A percentile compares a stretch with the other conserved stretches of the same genome.
phyloP scores from a whole-genome alignment of 225 moss, liverwort and hornwort genomes.

The Ulota crispa region DNA sequence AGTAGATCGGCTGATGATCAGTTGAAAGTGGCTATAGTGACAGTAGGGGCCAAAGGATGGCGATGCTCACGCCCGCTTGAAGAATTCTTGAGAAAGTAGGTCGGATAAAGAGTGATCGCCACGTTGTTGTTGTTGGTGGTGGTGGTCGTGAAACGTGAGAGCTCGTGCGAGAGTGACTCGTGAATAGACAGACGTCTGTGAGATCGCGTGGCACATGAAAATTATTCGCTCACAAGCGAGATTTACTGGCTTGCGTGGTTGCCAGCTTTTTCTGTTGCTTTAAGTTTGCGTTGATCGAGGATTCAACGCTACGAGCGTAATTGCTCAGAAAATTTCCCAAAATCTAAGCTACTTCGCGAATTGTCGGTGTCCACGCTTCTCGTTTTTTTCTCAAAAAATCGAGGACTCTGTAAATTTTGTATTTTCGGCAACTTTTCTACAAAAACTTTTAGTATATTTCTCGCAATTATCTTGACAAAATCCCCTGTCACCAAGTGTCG shows the following conservation, averaged over 20 bases:
- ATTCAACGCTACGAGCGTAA: neutral
- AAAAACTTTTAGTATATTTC: neutral
- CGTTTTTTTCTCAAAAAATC: neutral
- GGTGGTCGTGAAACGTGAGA: neutral
- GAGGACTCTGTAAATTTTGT: neutral
- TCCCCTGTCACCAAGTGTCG: neutral
- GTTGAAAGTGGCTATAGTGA: neutral
- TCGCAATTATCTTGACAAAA: neutral
- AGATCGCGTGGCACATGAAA: too few relatives aligned
- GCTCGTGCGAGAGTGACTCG: constrained; percentile 10
- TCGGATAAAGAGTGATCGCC: neutral
- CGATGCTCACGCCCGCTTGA: neutral
- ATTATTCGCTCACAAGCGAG: neutral
- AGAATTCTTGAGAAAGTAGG: neutral
- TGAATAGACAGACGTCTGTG: neutral
- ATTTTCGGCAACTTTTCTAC: neutral
- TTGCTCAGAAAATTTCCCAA: neutral
- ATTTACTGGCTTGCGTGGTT: neutral
- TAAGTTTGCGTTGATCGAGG: neutral
- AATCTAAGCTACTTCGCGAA: too few relatives aligned
- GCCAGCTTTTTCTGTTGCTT: neutral
- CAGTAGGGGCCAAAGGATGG: too few relatives aligned
- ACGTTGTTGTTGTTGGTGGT: too few relatives aligned
- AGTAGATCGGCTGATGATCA: neutral
- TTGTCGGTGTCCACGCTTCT: neutral